phyloP scores from a whole-genome alignment of 257 asterid genomes.

The Euphrasia confusa region DNA sequence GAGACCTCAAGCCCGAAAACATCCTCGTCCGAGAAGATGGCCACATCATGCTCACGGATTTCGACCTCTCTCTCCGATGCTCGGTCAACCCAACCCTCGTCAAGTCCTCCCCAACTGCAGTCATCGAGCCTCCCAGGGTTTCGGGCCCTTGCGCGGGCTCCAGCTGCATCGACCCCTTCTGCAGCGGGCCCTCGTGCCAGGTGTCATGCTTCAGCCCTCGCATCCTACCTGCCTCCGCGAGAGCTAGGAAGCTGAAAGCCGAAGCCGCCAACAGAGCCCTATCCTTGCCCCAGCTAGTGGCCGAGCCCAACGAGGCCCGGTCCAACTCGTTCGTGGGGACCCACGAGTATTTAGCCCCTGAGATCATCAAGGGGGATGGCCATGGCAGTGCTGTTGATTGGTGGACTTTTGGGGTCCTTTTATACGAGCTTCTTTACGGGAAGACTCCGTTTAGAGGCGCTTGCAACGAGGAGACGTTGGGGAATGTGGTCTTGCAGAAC shows the following conservation, averaged over 20 bases:
- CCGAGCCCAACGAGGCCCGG: slow-evolving; percentile 70
- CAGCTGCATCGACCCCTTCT: slow-evolving; percentile 70
- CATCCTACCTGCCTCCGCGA: slow-evolving; percentile 34
- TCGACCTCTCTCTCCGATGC: slow-evolving; percentile 69
- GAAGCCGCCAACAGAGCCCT: slow-evolving; percentile 38
- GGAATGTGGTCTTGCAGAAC: slow-evolving; percentile 47
- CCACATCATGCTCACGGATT: slow-evolving; percentile 80
- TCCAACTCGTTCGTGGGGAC: slow-evolving; percentile 81
- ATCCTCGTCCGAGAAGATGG: slow-evolving; percentile 71
- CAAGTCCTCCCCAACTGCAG: slow-evolving; percentile 30
- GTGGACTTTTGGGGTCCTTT: slow-evolving; percentile 72
- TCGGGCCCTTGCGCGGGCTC: slow-evolving; percentile 74
- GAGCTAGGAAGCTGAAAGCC: slow-evolving; percentile 43
- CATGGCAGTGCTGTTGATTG: slow-evolving; percentile 82
- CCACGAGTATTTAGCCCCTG: slow-evolving; percentile 75
- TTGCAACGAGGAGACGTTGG: slow-evolving; percentile 57
- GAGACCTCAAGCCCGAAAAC: slow-evolving; percentile 76
- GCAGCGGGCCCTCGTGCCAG: slow-evolving; percentile 59
- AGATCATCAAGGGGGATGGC: slow-evolving; percentile 68
- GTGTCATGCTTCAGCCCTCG: slow-evolving; percentile 62
- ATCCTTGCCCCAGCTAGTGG: slow-evolving; percentile 59
- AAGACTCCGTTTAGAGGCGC: slow-evolving; percentile 65
- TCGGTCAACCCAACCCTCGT: slow-evolving; percentile 58
- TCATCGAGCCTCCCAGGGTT: slow-evolving; percentile 49
- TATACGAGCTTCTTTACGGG: slow-evolving; percentile 64